A percentile compares a stretch with the other conserved stretches of the same genome.
Evolutionary conservation across 345 rosid species (phyloP).

Genomic region (Populus nigra): DNA sequence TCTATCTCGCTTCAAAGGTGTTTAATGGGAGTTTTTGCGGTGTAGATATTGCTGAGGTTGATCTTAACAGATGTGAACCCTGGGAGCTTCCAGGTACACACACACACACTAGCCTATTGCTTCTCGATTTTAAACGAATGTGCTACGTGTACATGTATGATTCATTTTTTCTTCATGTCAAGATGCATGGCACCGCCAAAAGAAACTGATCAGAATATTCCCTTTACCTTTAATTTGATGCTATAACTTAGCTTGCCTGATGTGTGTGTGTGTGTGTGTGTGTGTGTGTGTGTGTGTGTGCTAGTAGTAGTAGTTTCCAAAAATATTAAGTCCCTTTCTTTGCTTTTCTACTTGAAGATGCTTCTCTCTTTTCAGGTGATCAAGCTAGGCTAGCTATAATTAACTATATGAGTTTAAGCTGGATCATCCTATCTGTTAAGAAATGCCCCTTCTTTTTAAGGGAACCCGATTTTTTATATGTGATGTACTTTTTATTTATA

Average conservation of each 20-base stretch:
- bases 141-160: background rate
- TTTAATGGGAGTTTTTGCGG: slow-evolving; percentile 70
- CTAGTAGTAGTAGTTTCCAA: background rate
- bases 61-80: slow-evolving; percentile 91
- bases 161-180: background rate
- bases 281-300: too few relatives aligned
- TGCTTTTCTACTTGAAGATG: background rate
- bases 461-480: too few relatives aligned
- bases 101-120: background rate
- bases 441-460: background rate
- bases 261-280: too few relatives aligned
- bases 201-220: background rate
- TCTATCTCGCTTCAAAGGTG: slow-evolving; percentile 85
- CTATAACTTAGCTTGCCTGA: background rate
- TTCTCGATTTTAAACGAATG: background rate
- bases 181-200: background rate
- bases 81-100: slow-evolving; percentile 94
- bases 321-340: background rate
- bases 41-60: slow-evolving; percentile 75
- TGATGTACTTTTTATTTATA: too few relatives aligned
- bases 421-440: background rate
- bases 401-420: background rate
- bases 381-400: background rate
- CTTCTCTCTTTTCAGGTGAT: background rate
- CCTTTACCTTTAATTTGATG: background rate